A percentile compares a stretch with the other conserved stretches of the same genome.
phyloP scores from a whole-genome alignment of 2,329 filamentous ascomycete genomes.

The Pseudogymnoascus sp. region DNA sequence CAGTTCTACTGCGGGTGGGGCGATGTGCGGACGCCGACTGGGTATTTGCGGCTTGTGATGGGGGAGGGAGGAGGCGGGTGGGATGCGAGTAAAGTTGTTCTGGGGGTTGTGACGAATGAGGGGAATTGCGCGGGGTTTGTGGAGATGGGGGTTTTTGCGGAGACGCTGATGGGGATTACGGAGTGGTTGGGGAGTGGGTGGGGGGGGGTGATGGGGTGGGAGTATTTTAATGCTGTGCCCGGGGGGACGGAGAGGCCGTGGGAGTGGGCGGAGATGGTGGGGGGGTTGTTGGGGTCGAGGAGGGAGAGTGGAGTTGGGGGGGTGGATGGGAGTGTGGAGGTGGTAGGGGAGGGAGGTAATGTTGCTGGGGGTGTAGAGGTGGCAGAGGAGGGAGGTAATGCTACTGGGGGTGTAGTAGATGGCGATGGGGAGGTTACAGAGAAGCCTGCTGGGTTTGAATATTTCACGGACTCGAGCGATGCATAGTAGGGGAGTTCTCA shows the following conservation, averaged over 20 bases:
- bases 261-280: conserved; percentile 70
- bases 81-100: conserved; percentile 63
- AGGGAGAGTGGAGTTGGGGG: background rate
- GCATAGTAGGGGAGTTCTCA: conserved; percentile 10
- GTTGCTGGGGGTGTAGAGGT: conserved; percentile 12
- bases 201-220: conserved; percentile 90
- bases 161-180: conserved; percentile 48
- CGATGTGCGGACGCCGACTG: conserved; percentile 32
- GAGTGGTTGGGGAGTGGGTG: conserved; percentile 52
- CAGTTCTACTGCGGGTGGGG: conserved; percentile 90
- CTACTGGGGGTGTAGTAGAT: conserved; percentile 15
- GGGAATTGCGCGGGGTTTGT: conserved; percentile 64
- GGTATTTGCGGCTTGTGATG: conserved; percentile 44
- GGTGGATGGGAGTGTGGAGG: background rate
- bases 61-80: conserved; percentile 49
- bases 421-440: conserved; percentile 14
- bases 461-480: conserved; percentile 22
- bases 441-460: conserved; percentile 23
- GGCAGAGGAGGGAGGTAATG: conserved; percentile 7
- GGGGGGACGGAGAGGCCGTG: conserved; percentile 56
- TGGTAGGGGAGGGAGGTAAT: conserved; percentile 4
- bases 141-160: conserved; percentile 46
- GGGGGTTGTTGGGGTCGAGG: background rate
- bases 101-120: conserved; percentile 74
- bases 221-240: conserved; percentile 79